Evolutionary conservation across 805 yeast species (phyloP).

Genomic region (Candida pseudofarinosa): DNA sequence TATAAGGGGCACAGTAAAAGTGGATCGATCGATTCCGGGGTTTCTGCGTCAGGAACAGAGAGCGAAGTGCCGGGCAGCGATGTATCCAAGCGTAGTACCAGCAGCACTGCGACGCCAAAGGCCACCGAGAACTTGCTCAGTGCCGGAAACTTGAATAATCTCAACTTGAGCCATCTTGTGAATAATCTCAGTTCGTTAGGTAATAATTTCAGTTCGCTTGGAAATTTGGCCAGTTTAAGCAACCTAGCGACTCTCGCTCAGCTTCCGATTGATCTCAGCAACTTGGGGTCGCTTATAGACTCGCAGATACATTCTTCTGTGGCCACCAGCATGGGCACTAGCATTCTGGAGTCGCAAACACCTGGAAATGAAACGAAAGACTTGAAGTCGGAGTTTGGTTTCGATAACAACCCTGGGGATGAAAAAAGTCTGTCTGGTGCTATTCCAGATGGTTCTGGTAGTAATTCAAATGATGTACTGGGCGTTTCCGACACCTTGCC

Average conservation of each 20-base stretch:
- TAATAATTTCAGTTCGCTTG: conserved; percentile 31
- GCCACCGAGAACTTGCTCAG: conserved; percentile 13
- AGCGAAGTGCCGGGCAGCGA: neutral
- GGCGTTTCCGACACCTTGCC: conserved; percentile 7
- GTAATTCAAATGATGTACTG: neutral
- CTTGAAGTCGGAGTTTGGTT: neutral
- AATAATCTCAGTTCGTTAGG: conserved; percentile 35
- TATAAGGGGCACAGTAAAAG: neutral
- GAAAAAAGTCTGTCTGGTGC: neutral
- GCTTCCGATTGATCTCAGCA: conserved; percentile 36
- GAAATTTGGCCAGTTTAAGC: conserved; percentile 35
- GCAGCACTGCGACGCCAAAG: neutral
- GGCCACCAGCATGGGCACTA: neutral
- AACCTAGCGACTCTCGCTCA: conserved; percentile 42
- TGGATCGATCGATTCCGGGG: conserved; percentile 2
- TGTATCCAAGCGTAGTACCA: neutral
- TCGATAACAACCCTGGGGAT: neutral
- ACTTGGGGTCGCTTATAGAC: conserved; percentile 28
- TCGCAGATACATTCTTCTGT: conserved; percentile 12
- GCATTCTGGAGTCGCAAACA: neutral
- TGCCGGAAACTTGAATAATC: conserved; percentile 39
- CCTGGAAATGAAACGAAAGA: neutral
- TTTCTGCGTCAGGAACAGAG: conserved; percentile 8
- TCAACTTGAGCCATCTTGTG: conserved; percentile 40
- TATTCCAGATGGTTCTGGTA: neutral